Evolutionary conservation across 257 asterid genomes (phyloP).

Genomic region (Solanum gracilifrons): DNA sequence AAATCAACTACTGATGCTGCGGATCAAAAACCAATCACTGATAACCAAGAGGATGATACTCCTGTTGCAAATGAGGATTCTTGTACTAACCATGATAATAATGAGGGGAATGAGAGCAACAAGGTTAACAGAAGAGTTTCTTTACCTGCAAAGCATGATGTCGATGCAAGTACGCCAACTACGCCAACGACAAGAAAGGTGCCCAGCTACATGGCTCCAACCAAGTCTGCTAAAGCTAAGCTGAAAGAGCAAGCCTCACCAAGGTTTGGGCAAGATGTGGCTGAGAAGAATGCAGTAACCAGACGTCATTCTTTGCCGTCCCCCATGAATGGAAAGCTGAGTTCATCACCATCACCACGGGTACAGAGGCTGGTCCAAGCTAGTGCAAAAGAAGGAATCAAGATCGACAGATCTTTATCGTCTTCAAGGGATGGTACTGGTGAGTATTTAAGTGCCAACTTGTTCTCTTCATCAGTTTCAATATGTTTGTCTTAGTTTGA

Average conservation of each 20-base stretch:
- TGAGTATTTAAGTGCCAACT: background rate
- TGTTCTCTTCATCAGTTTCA: background rate
- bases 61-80: conserved; percentile 2
- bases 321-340: conserved; percentile 27
- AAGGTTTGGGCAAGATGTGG: conserved; percentile 30
- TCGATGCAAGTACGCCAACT: conserved; percentile 8
- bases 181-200: conserved; percentile 13
- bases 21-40: background rate
- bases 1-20: background rate
- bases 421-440: conserved; percentile 37
- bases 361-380: conserved; percentile 32
- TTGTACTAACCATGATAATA: conserved; percentile 20
- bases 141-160: conserved; percentile 26
- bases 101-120: conserved; percentile 8
- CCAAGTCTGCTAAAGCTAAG: conserved; percentile 52
- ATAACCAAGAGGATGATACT: conserved; percentile 4
- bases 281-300: conserved; percentile 22
- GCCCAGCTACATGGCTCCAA: conserved; percentile 61
- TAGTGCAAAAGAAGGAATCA: conserved; percentile 33
- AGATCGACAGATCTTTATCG: conserved; percentile 31
- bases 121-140: conserved; percentile 26
- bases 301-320: conserved; percentile 50
- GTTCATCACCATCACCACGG: conserved; percentile 49
- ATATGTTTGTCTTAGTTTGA: background rate
- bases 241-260: conserved; percentile 34